Evolutionary conservation across 257 asterid species (phyloP).

Genomic region (Apocynum venetum): DNA sequence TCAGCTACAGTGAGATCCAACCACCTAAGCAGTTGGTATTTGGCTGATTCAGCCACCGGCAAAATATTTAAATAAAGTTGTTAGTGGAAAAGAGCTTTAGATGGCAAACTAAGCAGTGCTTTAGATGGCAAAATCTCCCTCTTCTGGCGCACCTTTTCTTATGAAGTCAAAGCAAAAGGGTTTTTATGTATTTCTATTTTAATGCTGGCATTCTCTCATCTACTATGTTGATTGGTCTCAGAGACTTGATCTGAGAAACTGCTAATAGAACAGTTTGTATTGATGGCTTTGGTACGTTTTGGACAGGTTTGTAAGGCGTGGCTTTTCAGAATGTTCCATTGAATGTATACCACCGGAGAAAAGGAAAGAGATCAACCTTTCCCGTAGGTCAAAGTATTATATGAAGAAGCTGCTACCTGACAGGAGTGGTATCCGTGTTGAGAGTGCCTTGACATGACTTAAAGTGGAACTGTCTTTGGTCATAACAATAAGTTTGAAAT

Average conservation of each 20-base stretch:
- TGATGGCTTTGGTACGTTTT: neutral
- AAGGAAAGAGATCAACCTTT: conserved; percentile 67
- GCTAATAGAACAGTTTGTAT: neutral
- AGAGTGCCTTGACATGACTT: conserved; percentile 34
- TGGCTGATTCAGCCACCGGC: neutral
- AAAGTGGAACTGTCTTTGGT: neutral
- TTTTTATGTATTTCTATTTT: neutral
- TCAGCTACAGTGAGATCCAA: neutral
- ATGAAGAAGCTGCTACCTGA: conserved; percentile 74
- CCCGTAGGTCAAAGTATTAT: conserved; percentile 85
- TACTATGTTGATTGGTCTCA: neutral
- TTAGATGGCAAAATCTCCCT: neutral
- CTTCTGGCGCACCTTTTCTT: neutral
- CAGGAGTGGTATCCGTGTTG: conserved; percentile 63
- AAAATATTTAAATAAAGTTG: neutral
- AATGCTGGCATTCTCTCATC: neutral
- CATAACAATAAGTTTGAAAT: neutral
- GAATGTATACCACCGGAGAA: conserved; percentile 66
- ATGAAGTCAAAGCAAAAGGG: neutral
- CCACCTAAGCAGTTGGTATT: neutral
- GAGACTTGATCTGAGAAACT: neutral
- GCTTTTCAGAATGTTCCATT: conserved; percentile 73
- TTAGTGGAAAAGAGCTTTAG: neutral
- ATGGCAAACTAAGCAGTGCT: neutral
- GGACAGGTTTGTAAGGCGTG: conserved; percentile 92